phyloP scores from a whole-genome alignment of 1,284 basidiomycete genomes.

The Rhodotorula sp. region DNA sequence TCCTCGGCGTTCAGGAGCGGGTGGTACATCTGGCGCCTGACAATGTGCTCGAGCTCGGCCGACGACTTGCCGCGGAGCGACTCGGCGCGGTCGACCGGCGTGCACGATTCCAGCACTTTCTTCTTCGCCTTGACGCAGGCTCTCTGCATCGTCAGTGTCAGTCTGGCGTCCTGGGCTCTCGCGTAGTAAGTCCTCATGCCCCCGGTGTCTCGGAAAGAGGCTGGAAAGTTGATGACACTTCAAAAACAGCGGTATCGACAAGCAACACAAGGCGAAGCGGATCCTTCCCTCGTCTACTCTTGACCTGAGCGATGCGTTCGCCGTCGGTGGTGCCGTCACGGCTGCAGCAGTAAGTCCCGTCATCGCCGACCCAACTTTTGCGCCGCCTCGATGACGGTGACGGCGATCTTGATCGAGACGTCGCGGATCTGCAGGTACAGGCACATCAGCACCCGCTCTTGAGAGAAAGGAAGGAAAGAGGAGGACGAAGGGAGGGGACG shows the following conservation, averaged over 20 bases:
- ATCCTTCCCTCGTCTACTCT: conserved; percentile 11
- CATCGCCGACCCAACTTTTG: conserved; percentile 53
- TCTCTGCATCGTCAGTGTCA: conserved; percentile 6
- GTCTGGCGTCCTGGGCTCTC: conserved; percentile 9
- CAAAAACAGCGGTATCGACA: neutral
- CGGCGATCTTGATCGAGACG: conserved; percentile 72
- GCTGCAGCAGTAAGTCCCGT: conserved; percentile 11
- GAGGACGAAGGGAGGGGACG: no score
- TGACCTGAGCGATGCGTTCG: conserved; percentile 15
- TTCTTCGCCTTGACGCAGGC: conserved; percentile 25
- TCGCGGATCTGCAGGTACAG: conserved; percentile 62
- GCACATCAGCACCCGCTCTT: no score
- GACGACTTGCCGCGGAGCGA: conserved; percentile 61
- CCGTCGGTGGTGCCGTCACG: conserved; percentile 19
- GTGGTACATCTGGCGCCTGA: conserved; percentile 44
- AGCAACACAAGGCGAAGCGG: neutral
- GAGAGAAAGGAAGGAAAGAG: conserved; percentile 51
- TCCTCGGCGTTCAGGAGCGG: conserved; percentile 2
- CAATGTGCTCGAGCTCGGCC: conserved; percentile 52
- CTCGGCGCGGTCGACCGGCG: conserved; percentile 37
- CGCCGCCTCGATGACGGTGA: conserved; percentile 70
- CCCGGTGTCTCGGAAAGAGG: neutral
- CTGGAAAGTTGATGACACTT: neutral
- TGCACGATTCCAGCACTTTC: conserved; percentile 9
- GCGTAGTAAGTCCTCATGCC: neutral